Conservation (phyloP, 108 stramenopile species). For the Skeletonema grethae region DNA sequence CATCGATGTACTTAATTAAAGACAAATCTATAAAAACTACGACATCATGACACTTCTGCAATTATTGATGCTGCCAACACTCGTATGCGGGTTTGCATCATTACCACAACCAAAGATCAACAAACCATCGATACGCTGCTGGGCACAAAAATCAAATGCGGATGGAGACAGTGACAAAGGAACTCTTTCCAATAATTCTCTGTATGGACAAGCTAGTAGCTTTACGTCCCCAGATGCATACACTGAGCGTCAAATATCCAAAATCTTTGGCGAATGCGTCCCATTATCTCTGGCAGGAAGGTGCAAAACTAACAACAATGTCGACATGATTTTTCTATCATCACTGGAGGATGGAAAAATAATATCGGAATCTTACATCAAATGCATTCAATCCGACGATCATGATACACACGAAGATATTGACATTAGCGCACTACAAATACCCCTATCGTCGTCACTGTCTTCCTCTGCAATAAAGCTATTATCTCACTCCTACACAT, state of each 20-base stretch:
- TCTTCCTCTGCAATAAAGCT: constrained; percentile 40
- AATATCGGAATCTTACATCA: constrained; percentile 5
- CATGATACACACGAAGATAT: neutral
- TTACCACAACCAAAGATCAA: neutral
- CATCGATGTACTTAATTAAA: too few relatives aligned
- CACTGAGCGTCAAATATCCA: constrained; percentile 12
- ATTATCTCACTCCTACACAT: constrained; percentile 48
- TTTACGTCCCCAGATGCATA: constrained; percentile 7
- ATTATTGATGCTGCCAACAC: neutral
- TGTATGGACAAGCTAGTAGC: neutral
- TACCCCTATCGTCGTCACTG: constrained; percentile 30
- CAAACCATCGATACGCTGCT: neutral
- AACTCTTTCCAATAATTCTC: neutral
- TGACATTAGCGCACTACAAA: constrained; percentile 4
- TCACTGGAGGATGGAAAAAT: constrained; percentile 1
- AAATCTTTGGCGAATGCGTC: constrained; percentile 13
- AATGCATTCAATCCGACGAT: constrained; percentile 1
- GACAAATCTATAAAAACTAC: too few relatives aligned
- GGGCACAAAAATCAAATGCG: neutral
- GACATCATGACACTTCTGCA: too few relatives aligned
- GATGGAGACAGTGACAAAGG: neutral
- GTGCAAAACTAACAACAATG: neutral
- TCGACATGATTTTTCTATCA: constrained; percentile 4
- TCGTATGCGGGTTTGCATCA: neutral
- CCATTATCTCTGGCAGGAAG: constrained; percentile 13